A percentile compares a stretch with the other conserved stretches of the same genome.
Evolutionary conservation across 2,329 filamentous ascomycete species (phyloP).

Genomic region (Aspergillus sp.): DNA sequence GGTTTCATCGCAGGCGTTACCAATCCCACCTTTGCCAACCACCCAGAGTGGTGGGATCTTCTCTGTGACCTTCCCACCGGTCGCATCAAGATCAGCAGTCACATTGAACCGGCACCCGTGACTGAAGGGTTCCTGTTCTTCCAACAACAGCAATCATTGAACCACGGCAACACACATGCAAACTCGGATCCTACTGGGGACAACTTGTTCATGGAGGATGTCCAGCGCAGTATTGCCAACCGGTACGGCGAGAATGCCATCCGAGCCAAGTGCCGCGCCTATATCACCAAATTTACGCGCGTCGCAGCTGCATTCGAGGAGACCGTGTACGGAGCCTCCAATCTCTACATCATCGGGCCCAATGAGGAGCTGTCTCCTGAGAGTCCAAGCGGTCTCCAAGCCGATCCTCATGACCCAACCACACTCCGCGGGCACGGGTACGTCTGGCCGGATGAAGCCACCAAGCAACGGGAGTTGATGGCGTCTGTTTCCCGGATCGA

Average conservation of each 20-base stretch:
- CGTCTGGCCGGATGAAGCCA: constrained; percentile 83
- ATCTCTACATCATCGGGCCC: constrained; percentile 74
- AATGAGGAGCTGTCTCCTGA: constrained; percentile 62
- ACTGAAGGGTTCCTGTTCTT: constrained; percentile 88
- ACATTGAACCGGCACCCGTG: constrained; percentile 74
- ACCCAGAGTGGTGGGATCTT: constrained; percentile 97
- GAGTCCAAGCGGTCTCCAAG: constrained; percentile 42
- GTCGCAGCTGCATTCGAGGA: constrained; percentile 94
- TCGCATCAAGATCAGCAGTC: constrained; percentile 88
- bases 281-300: constrained; percentile 90
- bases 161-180: constrained; percentile 24
- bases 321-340: constrained; percentile 87
- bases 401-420: constrained; percentile 42
- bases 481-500: constrained; percentile 92
- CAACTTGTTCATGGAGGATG: constrained; percentile 80
- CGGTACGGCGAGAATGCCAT: constrained; percentile 88
- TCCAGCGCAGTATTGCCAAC: constrained; percentile 78
- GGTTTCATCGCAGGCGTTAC: constrained; percentile 98
- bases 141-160: constrained; percentile 62
- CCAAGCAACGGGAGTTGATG: constrained; percentile 80
- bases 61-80: constrained; percentile 90
- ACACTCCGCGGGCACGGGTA: constrained; percentile 82
- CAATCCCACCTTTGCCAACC: constrained; percentile 91
- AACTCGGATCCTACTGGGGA: constrained; percentile 76
- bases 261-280: constrained; percentile 87